Conservation (phyloP, 2,329 filamentous ascomycete genomes). For the Colletotrichum sp. region DNA sequence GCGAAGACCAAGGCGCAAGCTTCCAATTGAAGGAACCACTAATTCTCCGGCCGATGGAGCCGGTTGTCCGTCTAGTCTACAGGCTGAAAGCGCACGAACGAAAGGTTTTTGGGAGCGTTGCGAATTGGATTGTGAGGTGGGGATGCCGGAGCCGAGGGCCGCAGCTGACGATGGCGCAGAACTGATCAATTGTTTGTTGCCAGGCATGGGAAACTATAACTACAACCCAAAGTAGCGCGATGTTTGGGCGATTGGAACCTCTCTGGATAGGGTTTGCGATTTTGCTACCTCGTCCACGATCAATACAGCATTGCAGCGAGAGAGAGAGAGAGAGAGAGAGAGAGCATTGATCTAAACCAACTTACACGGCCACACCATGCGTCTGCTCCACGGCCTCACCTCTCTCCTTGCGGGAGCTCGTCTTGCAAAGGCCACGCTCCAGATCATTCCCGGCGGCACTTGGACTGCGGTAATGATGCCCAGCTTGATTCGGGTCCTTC, state of each 20-base stretch:
- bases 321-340: neutral
- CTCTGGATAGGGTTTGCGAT: neutral
- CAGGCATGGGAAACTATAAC: neutral
- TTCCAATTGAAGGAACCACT: conserved; percentile 5
- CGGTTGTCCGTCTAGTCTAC: neutral
- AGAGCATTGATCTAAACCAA: neutral
- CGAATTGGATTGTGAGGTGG: neutral
- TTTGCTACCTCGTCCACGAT: neutral
- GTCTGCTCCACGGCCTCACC: neutral
- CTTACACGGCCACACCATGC: neutral
- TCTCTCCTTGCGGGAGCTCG: neutral
- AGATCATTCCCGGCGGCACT: conserved; percentile 48
- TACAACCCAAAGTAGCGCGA: neutral
- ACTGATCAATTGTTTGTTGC: neutral
- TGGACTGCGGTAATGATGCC: conserved; percentile 45
- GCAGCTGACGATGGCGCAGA: neutral
- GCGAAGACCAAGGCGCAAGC: neutral
- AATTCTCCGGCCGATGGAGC: neutral
- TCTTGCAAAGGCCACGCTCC: conserved; percentile 26
- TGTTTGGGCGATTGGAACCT: neutral
- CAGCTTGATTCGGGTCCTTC: neutral
- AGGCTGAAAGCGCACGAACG: neutral
- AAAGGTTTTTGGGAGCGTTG: neutral
- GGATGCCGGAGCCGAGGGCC: neutral
- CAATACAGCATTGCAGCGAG: neutral